Base-by-base conservation (phyloP, 495 filamentous ascomycete genomes). In the Penicillium angulare region DNA sequence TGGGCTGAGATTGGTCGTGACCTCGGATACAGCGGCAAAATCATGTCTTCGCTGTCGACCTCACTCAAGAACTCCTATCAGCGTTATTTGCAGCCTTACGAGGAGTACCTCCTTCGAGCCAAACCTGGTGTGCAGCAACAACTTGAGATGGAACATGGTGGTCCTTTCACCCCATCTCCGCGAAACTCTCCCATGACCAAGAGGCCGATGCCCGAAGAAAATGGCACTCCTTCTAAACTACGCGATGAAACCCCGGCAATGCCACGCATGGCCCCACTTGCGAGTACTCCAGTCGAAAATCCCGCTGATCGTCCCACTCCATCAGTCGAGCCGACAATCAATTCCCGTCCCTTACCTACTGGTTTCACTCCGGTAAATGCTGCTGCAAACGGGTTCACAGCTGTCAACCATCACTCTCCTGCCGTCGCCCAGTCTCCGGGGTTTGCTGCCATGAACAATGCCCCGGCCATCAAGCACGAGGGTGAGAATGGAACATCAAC, bases 1-100 rank as follows among this genome's bases (percentile, higher is more conserved):
- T 99, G 93, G 93, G 93, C 93, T 0, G 93, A 99, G 67, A 97
- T 99, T 53, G 93, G 93, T 27, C 86, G 93, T 63, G 92, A 97
- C 67, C 73, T 99, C 16, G 93, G 93, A 45, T 99, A 99, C 71
- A 97, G 93, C 63, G 93, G 93, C 63, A 99, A 99, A 72, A 99
- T 99, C 56, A 99, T 99, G 93, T 97, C 95, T 0, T 97, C 95
- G n/a, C 71, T 99, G 34, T 99, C 93, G 9, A 99, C 93, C 1
- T 97, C 95, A 17, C 81, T 99, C 43, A 99, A 97, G 69, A 99
- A 97, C 61, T 97, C 95, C 5, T 99, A 93, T 60, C 89, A 95
- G 63, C 83, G 90, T 65, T 99, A 92, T 85, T 83, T 99, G 9
- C 86, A 89, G 61, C 93, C 93, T 0, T 99, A 97, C 63, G 93